Evolutionary conservation across 139 green algal genomes (phyloP), one percentile per base, ranked within the genome.

Genomic region (Edaphochlamys debaryana): DNA sequence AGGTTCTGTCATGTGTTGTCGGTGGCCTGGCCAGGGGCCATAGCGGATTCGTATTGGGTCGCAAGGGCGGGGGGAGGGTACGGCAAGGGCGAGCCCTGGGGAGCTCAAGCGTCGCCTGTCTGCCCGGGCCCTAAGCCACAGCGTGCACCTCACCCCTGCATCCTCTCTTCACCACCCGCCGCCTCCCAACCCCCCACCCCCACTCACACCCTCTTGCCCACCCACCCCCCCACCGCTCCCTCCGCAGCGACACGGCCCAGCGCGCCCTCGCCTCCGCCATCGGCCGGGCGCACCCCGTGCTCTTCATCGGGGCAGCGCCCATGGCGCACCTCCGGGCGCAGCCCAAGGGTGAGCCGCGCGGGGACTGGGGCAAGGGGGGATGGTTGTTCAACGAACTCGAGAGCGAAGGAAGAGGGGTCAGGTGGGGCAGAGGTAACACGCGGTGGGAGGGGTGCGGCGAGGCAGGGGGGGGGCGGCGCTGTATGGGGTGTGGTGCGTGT

Each of bases 301-400:
- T 73, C 70, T 88, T 86, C 54, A 78, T 90, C 8, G 86, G 86
- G 30, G 76, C 80, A 30, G 86, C 81, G 15, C 86, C 86, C 38
- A 90, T 90, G 86, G 86, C 42, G 2, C 82, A 90, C 82, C 34
- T 87, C 17, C 41, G 4, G 30, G 75, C 75, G 20, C 48, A 13
- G 22, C 70, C 70, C 3, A 2, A 34, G 20, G 70, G 70, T 78
- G 48, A 38, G 60, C n/a, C 8, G 27, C 32, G 17, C 20, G 54
- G 20, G 54, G 20, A 30, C 13, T 25, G 20, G 9, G 69, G 29
- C 36, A 7, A 8, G 15, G 13, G 34, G 13, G 36, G 36, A n/a
- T 50, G 30, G 11, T 11, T 50, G 17, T n/a, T n/a, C n/a, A n/a
- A n/a, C n/a, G n/a, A n/a, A 19, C 11, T 6, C 7, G 4, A 45